Conservation (phyloP, 192 early-diverging fungal genomes). For the Coemansia sp. region DNA sequence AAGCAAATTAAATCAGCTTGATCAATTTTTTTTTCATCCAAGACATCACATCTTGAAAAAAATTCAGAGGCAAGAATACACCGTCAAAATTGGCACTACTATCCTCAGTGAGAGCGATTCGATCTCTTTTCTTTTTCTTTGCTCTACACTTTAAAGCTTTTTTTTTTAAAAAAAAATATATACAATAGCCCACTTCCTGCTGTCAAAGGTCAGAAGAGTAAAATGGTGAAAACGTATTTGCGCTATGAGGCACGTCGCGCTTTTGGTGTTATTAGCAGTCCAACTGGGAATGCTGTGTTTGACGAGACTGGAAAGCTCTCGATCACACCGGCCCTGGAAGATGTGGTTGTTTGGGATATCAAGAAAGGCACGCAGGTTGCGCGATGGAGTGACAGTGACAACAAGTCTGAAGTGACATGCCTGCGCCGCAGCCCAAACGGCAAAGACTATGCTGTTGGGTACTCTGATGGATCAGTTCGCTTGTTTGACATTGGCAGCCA, state of each 20-base stretch:
- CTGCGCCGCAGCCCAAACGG: slow-evolving; percentile 69
- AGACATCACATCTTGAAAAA: no score
- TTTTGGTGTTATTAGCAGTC: slow-evolving; percentile 84
- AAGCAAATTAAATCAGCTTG: neutral
- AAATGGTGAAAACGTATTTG: slow-evolving; percentile 65
- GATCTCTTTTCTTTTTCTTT: no score
- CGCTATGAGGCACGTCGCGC: slow-evolving; percentile 75
- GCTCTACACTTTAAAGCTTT: no score
- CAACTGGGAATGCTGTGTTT: slow-evolving; percentile 68
- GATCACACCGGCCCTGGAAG: slow-evolving; percentile 81
- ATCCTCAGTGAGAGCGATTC: no score
- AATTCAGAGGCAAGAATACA: no score
- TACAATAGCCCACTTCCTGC: neutral
- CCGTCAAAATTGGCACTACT: no score
- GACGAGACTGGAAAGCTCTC: slow-evolving; percentile 70
- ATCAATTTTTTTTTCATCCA: no score
- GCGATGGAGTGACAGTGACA: slow-evolving; percentile 80
- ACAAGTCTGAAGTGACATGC: slow-evolving; percentile 83
- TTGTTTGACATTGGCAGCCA: slow-evolving; percentile 71
- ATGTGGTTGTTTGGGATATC: slow-evolving; percentile 81
- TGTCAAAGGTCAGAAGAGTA: neutral
- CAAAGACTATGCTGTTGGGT: slow-evolving; percentile 85
- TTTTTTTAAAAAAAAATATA: neutral
- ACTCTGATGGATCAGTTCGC: slow-evolving; percentile 89
- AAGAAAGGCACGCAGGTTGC: slow-evolving; percentile 74